phyloP scores from a whole-genome alignment of 2,329 filamentous ascomycete species.

The Sporothrix brasiliensis region DNA sequence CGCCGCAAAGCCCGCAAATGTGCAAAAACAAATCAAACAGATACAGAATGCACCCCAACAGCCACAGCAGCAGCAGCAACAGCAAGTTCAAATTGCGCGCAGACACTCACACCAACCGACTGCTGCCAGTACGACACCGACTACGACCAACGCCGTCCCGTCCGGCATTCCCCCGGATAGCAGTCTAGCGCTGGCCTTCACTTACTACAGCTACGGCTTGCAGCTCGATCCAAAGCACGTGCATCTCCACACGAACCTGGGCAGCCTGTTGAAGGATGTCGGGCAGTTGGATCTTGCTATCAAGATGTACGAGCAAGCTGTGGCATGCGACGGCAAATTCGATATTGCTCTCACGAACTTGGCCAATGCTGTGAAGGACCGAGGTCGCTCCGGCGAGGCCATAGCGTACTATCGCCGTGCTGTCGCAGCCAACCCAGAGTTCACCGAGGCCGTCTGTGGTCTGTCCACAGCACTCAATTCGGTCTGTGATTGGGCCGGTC shows the following conservation, averaged over 20 bases:
- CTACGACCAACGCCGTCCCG: conserved; percentile 57
- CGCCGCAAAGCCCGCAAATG: not conserved
- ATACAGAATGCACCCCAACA: not conserved
- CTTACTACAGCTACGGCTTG: conserved; percentile 94
- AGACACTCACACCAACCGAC: conserved; percentile 29
- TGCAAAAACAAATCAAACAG: not conserved
- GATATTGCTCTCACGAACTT: conserved; percentile 96
- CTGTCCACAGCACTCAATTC: conserved; percentile 94
- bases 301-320: conserved; percentile 94
- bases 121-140: conserved; percentile 28
- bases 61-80: conserved; percentile 25
- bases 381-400: conserved; percentile 87
- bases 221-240: conserved; percentile 85
- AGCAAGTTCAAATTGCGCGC: conserved; percentile 11
- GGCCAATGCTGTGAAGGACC: conserved; percentile 96
- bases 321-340: conserved; percentile 88
- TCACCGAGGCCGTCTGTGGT: conserved; percentile 95
- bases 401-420: conserved; percentile 90
- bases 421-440: conserved; percentile 88
- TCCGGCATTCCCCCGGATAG: conserved; percentile 78
- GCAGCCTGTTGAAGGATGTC: conserved; percentile 93
- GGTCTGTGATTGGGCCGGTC: conserved; percentile 89
- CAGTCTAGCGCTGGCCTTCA: conserved; percentile 81
- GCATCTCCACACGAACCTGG: conserved; percentile 94
- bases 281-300: conserved; percentile 90